phyloP scores from a whole-genome alignment of 768 basidiomycete genomes.

The Amanita pseudoporphyria region DNA sequence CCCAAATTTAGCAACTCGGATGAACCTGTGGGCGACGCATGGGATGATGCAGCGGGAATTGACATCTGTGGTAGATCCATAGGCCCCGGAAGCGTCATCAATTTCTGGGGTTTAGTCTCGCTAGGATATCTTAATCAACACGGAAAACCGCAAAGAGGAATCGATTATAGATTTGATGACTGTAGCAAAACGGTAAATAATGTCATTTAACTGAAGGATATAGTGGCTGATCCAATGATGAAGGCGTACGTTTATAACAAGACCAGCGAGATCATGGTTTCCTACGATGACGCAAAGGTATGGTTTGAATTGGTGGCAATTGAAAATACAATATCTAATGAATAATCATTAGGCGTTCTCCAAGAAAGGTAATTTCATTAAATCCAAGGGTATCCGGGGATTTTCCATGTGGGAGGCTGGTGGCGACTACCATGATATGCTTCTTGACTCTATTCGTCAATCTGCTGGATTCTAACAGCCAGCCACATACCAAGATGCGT shows the following conservation, averaged over 20 bases:
- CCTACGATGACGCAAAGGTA: conserved; percentile 37
- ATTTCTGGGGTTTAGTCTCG: conserved; percentile 59
- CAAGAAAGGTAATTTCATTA: conserved; percentile 53
- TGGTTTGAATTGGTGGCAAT: conserved; percentile 5
- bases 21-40: conserved; percentile 50
- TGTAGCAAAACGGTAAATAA: conserved; percentile 61
- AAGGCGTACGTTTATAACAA: conserved; percentile 38
- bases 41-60: conserved; percentile 42
- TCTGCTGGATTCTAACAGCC: conserved; percentile 16
- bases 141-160: conserved; percentile 38
- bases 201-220: background rate
- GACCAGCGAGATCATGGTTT: conserved; percentile 34
- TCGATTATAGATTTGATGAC: conserved; percentile 44
- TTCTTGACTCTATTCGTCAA: conserved; percentile 33
- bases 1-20: conserved; percentile 42
- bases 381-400: conserved; percentile 39
- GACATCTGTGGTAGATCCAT: conserved; percentile 51
- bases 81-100: conserved; percentile 40
- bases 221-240: background rate
- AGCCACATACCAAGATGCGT: background rate
- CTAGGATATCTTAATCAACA: conserved; percentile 42
- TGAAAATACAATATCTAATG: background rate
- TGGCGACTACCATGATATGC: conserved; percentile 45
- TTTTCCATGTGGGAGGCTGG: conserved; percentile 70
- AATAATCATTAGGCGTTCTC: conserved; percentile 24